Evolutionary conservation across 2,329 filamentous ascomycete species (phyloP), one percentile per base, ranked within the genome.

Genomic region (Fusarium luffae): DNA sequence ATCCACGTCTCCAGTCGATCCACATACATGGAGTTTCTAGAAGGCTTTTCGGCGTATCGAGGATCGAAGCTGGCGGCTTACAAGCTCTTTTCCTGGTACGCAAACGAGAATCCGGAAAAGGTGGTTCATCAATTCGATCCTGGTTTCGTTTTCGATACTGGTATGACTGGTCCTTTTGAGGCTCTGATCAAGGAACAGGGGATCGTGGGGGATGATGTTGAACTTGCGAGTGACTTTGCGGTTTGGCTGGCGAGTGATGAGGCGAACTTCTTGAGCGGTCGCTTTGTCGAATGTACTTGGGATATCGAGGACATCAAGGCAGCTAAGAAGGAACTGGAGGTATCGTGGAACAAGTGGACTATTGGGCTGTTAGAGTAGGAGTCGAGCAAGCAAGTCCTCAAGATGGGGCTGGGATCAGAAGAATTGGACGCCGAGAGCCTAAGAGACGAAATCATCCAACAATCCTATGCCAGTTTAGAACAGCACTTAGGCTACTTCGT

Each of bases 201-300:
- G 11, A 18, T 74, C 19, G 44, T 48, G 9, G 68, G 63, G 1
- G 71, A 74, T 25, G 70, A 75, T 32, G 28, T 77, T 5, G 69
- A 74, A 40, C 79, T 85, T 12, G 75, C 81, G 3, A 81, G 75
- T 0, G 74, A 80, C 59, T 85, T 85, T 68, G 62, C 75, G 5
- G 77, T 85, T 8, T 85, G 84, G 84, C 72, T 82, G 27, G 77
- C 81, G 0, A 81, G 79, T 27, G 68, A 79, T 2, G 83, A 86
- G 65, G 83, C 85, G 0, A 71, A 66, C 8, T 86, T 86, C 64
- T 69, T 87, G 27, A 82, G 80, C 42, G 78, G 80, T 5, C 83
- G 81, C 48, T 82, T 82, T 23, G 70, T 86, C 1, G 86, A 83
- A 81, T 78, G 80, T 13, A 83, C 83, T 23, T 87, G 84, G 85